A percentile compares a stretch with the other conserved stretches of the same genome.
Evolutionary conservation across 78 protist genomes (phyloP).

Genomic region (Emiliania huxleyi): DNA sequence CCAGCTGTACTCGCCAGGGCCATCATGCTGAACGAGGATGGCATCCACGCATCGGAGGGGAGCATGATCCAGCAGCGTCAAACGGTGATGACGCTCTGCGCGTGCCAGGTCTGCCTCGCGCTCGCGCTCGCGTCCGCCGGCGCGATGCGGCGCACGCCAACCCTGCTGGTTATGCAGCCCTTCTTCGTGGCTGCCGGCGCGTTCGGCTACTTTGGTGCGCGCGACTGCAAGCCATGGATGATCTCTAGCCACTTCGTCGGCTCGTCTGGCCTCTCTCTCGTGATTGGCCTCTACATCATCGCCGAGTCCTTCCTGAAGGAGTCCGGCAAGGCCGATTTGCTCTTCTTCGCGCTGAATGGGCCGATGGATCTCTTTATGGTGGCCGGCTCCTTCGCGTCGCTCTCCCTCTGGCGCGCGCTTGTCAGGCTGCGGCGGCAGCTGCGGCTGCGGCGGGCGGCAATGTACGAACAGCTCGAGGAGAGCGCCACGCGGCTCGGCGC

Average conservation of each 20-base stretch:
- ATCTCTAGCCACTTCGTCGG: neutral
- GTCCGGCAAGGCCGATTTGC: neutral
- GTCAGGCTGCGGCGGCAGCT: neutral
- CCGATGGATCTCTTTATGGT: neutral
- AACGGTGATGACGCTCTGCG: neutral
- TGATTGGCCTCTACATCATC: neutral
- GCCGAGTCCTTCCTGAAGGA: neutral
- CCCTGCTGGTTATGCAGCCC: neutral
- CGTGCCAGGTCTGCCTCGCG: neutral
- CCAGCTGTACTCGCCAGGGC: too few species aligned
- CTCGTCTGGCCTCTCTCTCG: neutral
- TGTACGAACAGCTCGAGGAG: neutral
- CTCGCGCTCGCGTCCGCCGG: neutral
- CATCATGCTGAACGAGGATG: too few species aligned
- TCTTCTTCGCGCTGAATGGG: neutral
- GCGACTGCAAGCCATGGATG: neutral
- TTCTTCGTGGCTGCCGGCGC: neutral
- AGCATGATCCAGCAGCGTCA: neutral
- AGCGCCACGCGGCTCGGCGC: neutral
- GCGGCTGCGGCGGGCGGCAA: neutral
- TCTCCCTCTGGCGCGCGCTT: neutral
- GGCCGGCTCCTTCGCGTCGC: neutral
- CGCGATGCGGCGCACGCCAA: neutral
- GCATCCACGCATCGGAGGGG: too few species aligned
- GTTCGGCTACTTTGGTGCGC: neutral